Evolutionary conservation across 2,329 filamentous ascomycete species (phyloP).

Genomic region (Podosphaera xanthii): DNA sequence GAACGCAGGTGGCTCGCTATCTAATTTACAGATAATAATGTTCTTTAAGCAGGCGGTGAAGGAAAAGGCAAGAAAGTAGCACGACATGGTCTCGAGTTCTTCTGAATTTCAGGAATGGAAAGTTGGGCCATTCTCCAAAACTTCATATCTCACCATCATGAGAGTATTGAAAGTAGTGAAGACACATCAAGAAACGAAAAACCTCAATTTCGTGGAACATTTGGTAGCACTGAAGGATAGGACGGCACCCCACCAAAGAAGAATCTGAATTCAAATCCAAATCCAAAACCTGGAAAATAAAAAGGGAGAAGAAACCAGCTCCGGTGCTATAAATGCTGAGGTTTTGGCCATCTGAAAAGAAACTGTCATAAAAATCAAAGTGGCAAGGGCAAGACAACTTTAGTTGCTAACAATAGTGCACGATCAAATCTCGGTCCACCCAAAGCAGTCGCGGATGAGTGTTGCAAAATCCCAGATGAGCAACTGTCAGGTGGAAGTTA

Average conservation of each 20-base stretch:
- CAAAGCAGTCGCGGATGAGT: background rate
- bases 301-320: background rate
- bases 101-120: conserved; percentile 1
- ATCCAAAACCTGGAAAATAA: background rate
- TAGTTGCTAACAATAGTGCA: background rate
- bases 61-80: background rate
- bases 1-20: background rate
- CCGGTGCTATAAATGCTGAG: background rate
- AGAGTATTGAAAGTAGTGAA: background rate
- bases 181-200: no score
- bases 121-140: background rate
- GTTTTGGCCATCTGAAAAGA: background rate
- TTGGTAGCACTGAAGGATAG: no score
- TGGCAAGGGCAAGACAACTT: background rate
- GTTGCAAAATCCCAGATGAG: background rate
- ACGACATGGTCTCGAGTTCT: background rate
- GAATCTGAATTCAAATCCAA: background rate
- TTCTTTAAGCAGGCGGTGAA: conserved; percentile 1
- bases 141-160: background rate
- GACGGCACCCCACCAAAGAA: background rate
- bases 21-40: background rate
- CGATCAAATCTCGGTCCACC: background rate
- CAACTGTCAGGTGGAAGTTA: no score
- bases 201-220: no score
- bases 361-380: background rate